Evolutionary conservation across 257 asterid genomes (phyloP), one percentile per base, ranked within the genome.

Genomic region (Gardenia jasminoides): DNA sequence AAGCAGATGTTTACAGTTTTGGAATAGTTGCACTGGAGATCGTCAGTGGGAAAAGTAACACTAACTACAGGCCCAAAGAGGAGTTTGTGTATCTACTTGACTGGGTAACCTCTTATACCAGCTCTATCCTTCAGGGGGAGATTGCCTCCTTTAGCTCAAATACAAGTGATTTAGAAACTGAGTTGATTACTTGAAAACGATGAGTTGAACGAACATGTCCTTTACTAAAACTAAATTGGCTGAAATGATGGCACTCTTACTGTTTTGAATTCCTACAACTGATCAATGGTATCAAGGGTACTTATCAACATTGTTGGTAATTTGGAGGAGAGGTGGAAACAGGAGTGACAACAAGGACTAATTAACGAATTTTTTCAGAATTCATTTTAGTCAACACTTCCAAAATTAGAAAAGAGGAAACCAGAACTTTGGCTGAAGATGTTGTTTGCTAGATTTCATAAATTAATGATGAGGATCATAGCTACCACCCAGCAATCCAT

Each of bases 1-100:
- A 86, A 84, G 89, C 89, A 54, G 89, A 86, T 77, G 86, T 84
- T 61, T 86, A 86, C 76, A 86, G 89, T 82, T 86, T 86, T 58
- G 89, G 89, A 83, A 74, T 86, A 48, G 89, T 86, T 70, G 76
- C 84, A 62, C 70, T 86, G 47, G 89, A 86, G 82, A 86, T 86
- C 81, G 89, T 86, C n/a, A 86, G 89, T 47, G 89, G 88, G 76
- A 86, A 84, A 83, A 84, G 88, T 69, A 86, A 86, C 82, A 86
- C 90, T 66, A 86, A 84, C 67, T 86, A 86, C 82, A 80, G 86
- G 79, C 90, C 90, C 16, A 86, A 82, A 77, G 90, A 86, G 81
- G 90, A 86, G 75, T 86, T 86, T 82, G 90, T 86, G 7, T 86
- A 86, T 83, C 90, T 86, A 69, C 90, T 86, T 80, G 88, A 86